Percentiles rank a stretch among this genome's conserved stretches.
These are phyloP conservation scores for Rostrohypoxylon terebratum DNA, from an alignment of 495 filamentous ascomycete genomes.

Conservation along the genomic window DNA sequence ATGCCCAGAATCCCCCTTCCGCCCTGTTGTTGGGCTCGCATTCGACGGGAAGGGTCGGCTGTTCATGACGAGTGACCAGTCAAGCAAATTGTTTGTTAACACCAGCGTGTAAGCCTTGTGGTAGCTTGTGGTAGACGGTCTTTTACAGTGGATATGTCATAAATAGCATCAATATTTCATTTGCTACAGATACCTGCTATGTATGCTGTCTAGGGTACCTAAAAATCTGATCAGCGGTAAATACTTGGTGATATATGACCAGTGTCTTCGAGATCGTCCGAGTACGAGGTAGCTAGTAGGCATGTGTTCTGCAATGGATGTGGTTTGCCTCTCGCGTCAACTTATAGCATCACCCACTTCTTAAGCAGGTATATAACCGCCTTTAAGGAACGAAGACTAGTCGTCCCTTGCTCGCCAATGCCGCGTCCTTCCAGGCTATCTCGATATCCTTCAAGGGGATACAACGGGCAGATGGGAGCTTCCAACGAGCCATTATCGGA, in stretches of 20 bases:
- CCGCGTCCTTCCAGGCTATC: constrained; percentile 41
- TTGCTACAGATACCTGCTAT: not conserved
- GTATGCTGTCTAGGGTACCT: not conserved
- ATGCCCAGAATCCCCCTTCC: constrained; percentile 59
- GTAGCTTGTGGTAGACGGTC: not conserved
- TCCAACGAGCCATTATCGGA: constrained; percentile 37
- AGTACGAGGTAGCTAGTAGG: too few relatives aligned
- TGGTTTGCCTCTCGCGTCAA: too few relatives aligned
- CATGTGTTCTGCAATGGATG: too few relatives aligned
- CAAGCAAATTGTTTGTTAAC: constrained; percentile 64
- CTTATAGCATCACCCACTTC: too few relatives aligned
- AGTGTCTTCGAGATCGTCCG: too few relatives aligned
- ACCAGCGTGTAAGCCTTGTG: constrained; percentile 44
- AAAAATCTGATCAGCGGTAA: too few relatives aligned
- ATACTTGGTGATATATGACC: too few relatives aligned
- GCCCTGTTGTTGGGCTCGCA: constrained; percentile 63
- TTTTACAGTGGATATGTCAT: not conserved
- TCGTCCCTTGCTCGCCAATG: constrained; percentile 34
- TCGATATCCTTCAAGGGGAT: constrained; percentile 47
- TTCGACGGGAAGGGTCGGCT: constrained; percentile 61
- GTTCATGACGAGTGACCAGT: constrained; percentile 61
- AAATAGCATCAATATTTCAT: not conserved
- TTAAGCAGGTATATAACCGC: too few relatives aligned
- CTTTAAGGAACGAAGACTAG: constrained; percentile 47
- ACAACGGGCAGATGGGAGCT: constrained; percentile 12